Percentiles rank a stretch among this genome's conserved stretches.
Conservation (phyloP, 1,139 yeast genomes). For the Yamadazyma blattariae region DNA sequence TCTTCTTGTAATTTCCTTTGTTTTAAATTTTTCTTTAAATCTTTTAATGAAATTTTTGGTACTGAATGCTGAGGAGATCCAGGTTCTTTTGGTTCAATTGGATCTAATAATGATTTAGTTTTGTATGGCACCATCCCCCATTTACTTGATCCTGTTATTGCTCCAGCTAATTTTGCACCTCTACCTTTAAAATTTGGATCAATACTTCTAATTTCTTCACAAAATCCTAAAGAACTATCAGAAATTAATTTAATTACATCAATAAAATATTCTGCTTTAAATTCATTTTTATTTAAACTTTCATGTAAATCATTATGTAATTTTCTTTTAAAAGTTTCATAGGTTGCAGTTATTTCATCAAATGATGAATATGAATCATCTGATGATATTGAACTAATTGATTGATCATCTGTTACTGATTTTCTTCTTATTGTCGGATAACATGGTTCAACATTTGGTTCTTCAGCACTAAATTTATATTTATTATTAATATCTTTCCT, state of each 20-base stretch:
- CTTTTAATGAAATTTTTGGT: constrained; percentile 33
- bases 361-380: constrained; percentile 36
- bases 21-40: constrained; percentile 30
- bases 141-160: constrained; percentile 43
- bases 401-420: constrained; percentile 8
- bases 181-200: constrained; percentile 42
- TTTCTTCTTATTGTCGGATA: not conserved
- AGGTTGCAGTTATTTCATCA: constrained; percentile 37
- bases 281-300: constrained; percentile 14
- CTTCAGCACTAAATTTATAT: constrained; percentile 9
- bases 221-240: constrained; percentile 36
- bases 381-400: constrained; percentile 19
- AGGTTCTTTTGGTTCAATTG: constrained; percentile 22
- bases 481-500: constrained; percentile 19
- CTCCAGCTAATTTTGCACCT: constrained; percentile 46
- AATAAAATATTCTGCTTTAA: constrained; percentile 30
- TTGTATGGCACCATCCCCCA: constrained; percentile 41
- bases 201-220: constrained; percentile 34
- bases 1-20: constrained; percentile 9
- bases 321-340: constrained; percentile 25
- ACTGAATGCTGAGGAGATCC: constrained; percentile 5
- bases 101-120: constrained; percentile 40
- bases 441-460: not conserved
- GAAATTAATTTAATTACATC: constrained; percentile 32
- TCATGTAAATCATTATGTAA: constrained; percentile 18